A percentile compares a stretch with the other conserved stretches of the same genome.
Evolutionary conservation across 768 basidiomycete genomes (phyloP).

Genomic region (Termitomyces sp.): DNA sequence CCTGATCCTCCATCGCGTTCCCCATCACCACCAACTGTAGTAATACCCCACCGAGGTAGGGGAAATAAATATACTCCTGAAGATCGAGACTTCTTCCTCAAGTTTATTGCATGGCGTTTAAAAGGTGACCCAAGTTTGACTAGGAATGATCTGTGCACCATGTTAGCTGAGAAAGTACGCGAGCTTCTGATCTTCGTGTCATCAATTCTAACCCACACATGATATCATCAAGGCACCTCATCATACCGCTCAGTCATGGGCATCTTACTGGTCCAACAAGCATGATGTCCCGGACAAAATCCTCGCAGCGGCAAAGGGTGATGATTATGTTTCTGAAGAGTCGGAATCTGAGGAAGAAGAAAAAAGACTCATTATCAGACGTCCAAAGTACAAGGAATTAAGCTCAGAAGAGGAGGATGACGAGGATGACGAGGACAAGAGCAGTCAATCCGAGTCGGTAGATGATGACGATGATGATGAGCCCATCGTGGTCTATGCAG

Average conservation of each 20-base stretch:
- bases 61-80: slow-evolving; percentile 64
- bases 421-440: slow-evolving; percentile 20
- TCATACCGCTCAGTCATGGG: slow-evolving; percentile 59
- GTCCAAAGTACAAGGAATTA: slow-evolving; percentile 28
- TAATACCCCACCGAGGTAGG: slow-evolving; percentile 37
- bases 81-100: slow-evolving; percentile 62
- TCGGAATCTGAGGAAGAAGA: slow-evolving; percentile 19
- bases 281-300: slow-evolving; percentile 68
- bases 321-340: slow-evolving; percentile 22
- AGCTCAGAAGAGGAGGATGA: slow-evolving; percentile 28
- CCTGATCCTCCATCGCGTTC: slow-evolving; percentile 63
- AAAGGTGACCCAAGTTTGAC: slow-evolving; percentile 47
- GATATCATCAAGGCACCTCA: slow-evolving; percentile 50
- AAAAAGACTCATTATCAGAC: slow-evolving; percentile 14
- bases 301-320: slow-evolving; percentile 35
- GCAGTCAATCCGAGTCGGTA: slow-evolving; percentile 13
- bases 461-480: slow-evolving; percentile 31
- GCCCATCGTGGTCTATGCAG: slow-evolving; percentile 26
- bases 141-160: slow-evolving; percentile 47
- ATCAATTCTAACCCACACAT: slow-evolving; percentile 4
- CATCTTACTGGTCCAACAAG: slow-evolving; percentile 59
- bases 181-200: background rate
- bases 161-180: slow-evolving; percentile 51
- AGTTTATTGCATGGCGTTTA: slow-evolving; percentile 59
- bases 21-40: slow-evolving; percentile 57